Evolutionary conservation across 176 grass and related monocot genomes (phyloP).

Genomic region (Oropetium thomaeum): DNA sequence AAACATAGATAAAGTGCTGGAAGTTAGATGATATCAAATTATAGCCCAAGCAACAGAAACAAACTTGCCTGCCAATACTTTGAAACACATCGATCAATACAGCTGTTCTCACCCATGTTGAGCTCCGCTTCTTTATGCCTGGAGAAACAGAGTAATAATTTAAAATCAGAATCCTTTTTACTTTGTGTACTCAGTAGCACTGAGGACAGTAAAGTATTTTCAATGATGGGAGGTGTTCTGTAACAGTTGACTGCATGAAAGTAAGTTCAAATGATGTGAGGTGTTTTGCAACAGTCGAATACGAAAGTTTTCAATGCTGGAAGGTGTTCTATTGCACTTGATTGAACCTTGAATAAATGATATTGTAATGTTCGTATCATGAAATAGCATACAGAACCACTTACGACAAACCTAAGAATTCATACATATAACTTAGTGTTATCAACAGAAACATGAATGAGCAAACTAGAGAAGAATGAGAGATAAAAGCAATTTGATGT

Average conservation of each 20-base stretch:
- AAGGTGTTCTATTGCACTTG: background rate
- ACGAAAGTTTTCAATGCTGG: background rate
- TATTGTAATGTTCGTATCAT: background rate
- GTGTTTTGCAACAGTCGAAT: background rate
- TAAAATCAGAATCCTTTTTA: background rate
- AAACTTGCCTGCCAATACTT: slow-evolving; percentile 81
- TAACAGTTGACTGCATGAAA: background rate
- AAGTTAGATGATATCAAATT: background rate
- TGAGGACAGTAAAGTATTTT: background rate
- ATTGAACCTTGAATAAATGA: background rate
- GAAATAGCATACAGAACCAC: background rate
- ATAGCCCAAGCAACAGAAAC: background rate
- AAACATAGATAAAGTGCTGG: background rate
- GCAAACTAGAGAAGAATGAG: background rate
- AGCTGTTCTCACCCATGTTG: slow-evolving; percentile 83
- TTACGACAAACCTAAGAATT: background rate
- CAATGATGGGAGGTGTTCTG: background rate
- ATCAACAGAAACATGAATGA: background rate
- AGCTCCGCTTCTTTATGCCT: slow-evolving; percentile 80
- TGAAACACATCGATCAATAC: slow-evolving; percentile 71
- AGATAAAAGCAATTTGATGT: background rate
- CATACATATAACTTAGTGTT: background rate
- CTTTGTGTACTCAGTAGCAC: background rate
- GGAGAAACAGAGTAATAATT: background rate
- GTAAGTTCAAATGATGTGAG: background rate